These are phyloP conservation scores for Trichoderma erinaceum DNA, from an alignment of 495 filamentous ascomycete genomes.

Conservation along the genomic window DNA sequence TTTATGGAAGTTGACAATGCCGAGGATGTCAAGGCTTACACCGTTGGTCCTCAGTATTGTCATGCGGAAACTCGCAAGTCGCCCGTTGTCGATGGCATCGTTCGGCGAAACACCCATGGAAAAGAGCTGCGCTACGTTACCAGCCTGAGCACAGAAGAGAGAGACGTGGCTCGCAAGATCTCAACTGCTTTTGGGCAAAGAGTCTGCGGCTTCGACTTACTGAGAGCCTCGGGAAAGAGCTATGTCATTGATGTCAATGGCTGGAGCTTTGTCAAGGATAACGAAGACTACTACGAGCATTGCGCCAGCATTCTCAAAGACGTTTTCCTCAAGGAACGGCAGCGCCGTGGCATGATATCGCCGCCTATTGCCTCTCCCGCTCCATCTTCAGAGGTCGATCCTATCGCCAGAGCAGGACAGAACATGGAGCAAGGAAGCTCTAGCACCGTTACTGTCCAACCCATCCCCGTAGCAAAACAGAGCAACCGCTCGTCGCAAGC, in stretches of 20 bases:
- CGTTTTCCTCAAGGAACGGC: slow-evolving; percentile 75
- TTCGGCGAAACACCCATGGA: slow-evolving; percentile 90
- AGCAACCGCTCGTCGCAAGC: background rate
- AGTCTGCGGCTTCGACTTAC: slow-evolving; percentile 94
- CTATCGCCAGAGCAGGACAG: slow-evolving; percentile 29
- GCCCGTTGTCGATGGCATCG: slow-evolving; percentile 92
- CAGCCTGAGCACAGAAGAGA: slow-evolving; percentile 71
- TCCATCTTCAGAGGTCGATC: slow-evolving; percentile 37
- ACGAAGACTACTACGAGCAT: slow-evolving; percentile 95
- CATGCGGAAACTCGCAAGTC: slow-evolving; percentile 97
- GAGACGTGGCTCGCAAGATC: slow-evolving; percentile 80
- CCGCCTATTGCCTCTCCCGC: slow-evolving; percentile 40
- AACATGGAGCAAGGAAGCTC: slow-evolving; percentile 10
- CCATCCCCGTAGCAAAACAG: background rate
- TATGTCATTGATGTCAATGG: slow-evolving; percentile 99
- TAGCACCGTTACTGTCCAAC: background rate
- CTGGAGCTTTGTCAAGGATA: slow-evolving; percentile 99
- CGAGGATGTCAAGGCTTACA: slow-evolving; percentile 98
- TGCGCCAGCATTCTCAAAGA: slow-evolving; percentile 78
- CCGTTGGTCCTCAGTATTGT: slow-evolving; percentile 87
- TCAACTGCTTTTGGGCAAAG: slow-evolving; percentile 87
- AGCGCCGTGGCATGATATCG: slow-evolving; percentile 34
- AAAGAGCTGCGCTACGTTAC: slow-evolving; percentile 97
- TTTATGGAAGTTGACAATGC: slow-evolving; percentile 94
- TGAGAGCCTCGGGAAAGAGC: slow-evolving; percentile 80